Evolutionary conservation across 495 filamentous ascomycete species (phyloP).

Genomic region (Penicillium angulare): DNA sequence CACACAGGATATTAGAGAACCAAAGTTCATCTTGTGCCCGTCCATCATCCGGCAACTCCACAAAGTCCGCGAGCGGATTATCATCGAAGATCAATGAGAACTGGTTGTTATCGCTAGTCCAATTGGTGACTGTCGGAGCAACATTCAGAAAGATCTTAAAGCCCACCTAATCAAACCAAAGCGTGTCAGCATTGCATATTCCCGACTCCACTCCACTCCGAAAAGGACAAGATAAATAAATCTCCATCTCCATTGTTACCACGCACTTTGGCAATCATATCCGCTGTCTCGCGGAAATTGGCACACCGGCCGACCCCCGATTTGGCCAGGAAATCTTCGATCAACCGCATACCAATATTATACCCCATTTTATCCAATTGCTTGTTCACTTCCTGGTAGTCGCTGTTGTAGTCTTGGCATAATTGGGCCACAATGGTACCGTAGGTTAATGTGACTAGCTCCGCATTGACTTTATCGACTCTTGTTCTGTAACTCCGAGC

Average conservation of each 20-base stretch:
- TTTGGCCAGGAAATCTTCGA: conserved; percentile 97
- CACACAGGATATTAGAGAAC: conserved; percentile 97
- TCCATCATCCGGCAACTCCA: conserved; percentile 94
- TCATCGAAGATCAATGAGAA: conserved; percentile 97
- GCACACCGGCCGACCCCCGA: conserved; percentile 83
- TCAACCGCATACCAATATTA: conserved; percentile 93
- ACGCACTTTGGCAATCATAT: conserved; percentile 89
- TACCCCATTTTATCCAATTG: conserved; percentile 99
- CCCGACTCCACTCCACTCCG: too few relatives aligned
- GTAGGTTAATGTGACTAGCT: conserved; percentile 95
- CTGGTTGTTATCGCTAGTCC: conserved; percentile 92
- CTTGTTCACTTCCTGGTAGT: conserved; percentile 92
- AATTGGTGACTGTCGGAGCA: conserved; percentile 91
- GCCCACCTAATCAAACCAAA: conserved; percentile 63
- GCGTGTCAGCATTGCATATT: too few relatives aligned
- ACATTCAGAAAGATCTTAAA: conserved; percentile 99
- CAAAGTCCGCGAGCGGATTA: conserved; percentile 95
- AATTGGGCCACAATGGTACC: conserved; percentile 96
- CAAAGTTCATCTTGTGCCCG: conserved; percentile 94
- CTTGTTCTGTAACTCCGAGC: conserved; percentile 46
- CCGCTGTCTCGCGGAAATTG: conserved; percentile 92
- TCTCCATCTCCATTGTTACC: too few relatives aligned
- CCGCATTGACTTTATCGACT: conserved; percentile 78
- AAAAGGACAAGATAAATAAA: too few relatives aligned
- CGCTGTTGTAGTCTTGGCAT: conserved; percentile 89